A percentile compares a stretch with the other conserved stretches of the same genome.
Conservation (phyloP, 495 filamentous ascomycete species). For the Xylona heveae region DNA sequence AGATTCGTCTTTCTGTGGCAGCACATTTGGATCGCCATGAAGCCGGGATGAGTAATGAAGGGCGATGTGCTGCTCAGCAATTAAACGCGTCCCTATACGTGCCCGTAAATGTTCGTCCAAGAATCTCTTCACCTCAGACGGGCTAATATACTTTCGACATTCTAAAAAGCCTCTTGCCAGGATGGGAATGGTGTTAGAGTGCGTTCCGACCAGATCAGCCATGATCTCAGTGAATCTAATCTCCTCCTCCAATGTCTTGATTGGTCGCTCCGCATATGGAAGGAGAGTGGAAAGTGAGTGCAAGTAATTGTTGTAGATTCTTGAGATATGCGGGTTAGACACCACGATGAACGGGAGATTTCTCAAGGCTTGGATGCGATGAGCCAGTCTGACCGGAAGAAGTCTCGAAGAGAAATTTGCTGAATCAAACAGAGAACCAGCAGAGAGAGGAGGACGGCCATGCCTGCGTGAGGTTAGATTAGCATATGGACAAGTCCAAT, state of each 20-base stretch:
- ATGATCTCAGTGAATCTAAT: conserved; percentile 77
- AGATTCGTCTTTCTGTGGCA: conserved; percentile 19
- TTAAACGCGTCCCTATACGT: conserved; percentile 78
- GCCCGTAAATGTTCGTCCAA: conserved; percentile 87
- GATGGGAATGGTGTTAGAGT: conserved; percentile 81
- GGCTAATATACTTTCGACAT: conserved; percentile 66
- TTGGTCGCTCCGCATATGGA: conserved; percentile 55
- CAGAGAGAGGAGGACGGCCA: conserved; percentile 72
- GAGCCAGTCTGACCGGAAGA: conserved; percentile 81
- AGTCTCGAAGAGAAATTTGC: conserved; percentile 90
- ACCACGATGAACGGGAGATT: conserved; percentile 96
- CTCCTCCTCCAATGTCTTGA: conserved; percentile 71
- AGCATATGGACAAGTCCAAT: conserved; percentile 6
- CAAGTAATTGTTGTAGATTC: conserved; percentile 87
- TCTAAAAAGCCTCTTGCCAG: conserved; percentile 84
- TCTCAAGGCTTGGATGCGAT: conserved; percentile 75
- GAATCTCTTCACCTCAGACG: conserved; percentile 65
- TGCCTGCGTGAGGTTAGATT: conserved; percentile 29
- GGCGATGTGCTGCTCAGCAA: conserved; percentile 93
- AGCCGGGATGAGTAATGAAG: conserved; percentile 68
- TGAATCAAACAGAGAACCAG: conserved; percentile 56
- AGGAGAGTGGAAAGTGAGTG: conserved; percentile 79
- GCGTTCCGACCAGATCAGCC: conserved; percentile 80
- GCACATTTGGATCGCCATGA: conserved; percentile 26
- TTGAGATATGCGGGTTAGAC: conserved; percentile 76